Percentiles rank a stretch among this genome's conserved stretches.
These are phyloP conservation scores for Naumovozyma castellii DNA, from an alignment of 805 yeast species.

Conservation along the genomic window DNA sequence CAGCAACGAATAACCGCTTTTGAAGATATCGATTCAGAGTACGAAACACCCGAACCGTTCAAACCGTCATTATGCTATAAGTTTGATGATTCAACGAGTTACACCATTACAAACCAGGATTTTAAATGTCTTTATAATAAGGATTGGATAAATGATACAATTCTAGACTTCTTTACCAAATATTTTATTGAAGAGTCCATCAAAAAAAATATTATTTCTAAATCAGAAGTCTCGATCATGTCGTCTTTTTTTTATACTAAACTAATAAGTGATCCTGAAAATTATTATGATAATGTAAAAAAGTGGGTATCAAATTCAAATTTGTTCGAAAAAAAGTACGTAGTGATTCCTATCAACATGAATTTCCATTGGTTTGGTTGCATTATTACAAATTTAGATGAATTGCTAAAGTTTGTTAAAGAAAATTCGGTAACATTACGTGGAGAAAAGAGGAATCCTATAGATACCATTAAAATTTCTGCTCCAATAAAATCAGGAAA, in stretches of 20 bases:
- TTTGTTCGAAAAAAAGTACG: slow-evolving; percentile 44
- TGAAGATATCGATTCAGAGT: slow-evolving; percentile 10
- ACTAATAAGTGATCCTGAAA: slow-evolving; percentile 34
- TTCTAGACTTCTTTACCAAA: slow-evolving; percentile 75
- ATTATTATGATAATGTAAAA: slow-evolving; percentile 52
- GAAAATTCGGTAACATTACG: slow-evolving; percentile 2
- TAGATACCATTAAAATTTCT: background rate
- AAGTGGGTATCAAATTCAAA: slow-evolving; percentile 74
- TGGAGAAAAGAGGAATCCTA: slow-evolving; percentile 1
- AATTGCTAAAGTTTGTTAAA: slow-evolving; percentile 11
- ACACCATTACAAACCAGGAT: slow-evolving; percentile 58
- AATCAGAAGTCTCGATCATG: slow-evolving; percentile 44
- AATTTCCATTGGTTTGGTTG: slow-evolving; percentile 83
- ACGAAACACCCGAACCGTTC: slow-evolving; percentile 23
- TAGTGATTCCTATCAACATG: slow-evolving; percentile 76
- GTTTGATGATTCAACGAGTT: slow-evolving; percentile 45
- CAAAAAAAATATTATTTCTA: slow-evolving; percentile 22
- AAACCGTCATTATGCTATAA: slow-evolving; percentile 39
- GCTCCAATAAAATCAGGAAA: background rate
- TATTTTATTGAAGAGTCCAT: slow-evolving; percentile 39
- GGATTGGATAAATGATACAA: slow-evolving; percentile 83
- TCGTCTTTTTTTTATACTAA: slow-evolving; percentile 79
- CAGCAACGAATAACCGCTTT: background rate
- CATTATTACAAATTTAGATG: slow-evolving; percentile 48
- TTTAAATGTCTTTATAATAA: slow-evolving; percentile 69